These are phyloP conservation scores for Pycnococcus provasolii DNA, from an alignment of 139 green algal genomes.

Conservation along the genomic window DNA sequence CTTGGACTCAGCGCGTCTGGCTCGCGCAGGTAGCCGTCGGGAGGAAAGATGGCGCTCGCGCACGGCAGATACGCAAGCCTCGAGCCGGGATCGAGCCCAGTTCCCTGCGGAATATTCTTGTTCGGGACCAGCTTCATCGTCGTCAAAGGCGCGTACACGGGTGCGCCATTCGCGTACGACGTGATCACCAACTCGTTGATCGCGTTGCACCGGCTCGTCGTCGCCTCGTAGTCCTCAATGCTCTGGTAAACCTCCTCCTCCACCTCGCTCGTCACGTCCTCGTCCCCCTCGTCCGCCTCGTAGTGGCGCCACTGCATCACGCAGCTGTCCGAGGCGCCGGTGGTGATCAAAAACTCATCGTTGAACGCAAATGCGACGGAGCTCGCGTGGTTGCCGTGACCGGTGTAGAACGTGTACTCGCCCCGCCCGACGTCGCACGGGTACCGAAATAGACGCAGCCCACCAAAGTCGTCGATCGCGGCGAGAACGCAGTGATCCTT, in stretches of 20 bases:
- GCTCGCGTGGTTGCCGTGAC: slow-evolving; percentile 17
- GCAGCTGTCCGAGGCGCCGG: slow-evolving; percentile 12
- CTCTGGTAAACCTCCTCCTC: slow-evolving; percentile 6
- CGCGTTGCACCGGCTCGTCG: neutral
- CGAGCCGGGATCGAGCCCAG: slow-evolving; percentile 10
- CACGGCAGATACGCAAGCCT: slow-evolving; percentile 16
- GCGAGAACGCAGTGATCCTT: slow-evolving; percentile 5
- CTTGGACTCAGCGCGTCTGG: slow-evolving; percentile 4
- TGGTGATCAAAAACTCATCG: slow-evolving; percentile 21
- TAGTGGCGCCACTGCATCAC: slow-evolving; percentile 26
- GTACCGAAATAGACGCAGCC: slow-evolving; percentile 16
- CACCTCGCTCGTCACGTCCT: neutral
- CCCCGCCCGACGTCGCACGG: slow-evolving; percentile 21
- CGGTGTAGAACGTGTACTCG: slow-evolving; percentile 10
- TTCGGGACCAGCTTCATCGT: neutral
- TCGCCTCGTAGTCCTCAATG: slow-evolving; percentile 13
- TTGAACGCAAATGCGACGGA: slow-evolving; percentile 17
- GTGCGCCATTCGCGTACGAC: neutral
- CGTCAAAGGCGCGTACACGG: slow-evolving; percentile 9
- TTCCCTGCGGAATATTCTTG: slow-evolving; percentile 2
- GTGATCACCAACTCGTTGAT: slow-evolving; percentile 11
- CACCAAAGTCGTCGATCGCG: slow-evolving; percentile 13
- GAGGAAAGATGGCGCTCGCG: slow-evolving; percentile 2
- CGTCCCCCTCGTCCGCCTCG: slow-evolving; percentile 18
- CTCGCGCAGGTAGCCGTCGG: slow-evolving; percentile 12